Evolutionary conservation across 1,284 basidiomycete species (phyloP), one percentile per base, ranked within the genome.

Genomic region (Mycena citricolor): DNA sequence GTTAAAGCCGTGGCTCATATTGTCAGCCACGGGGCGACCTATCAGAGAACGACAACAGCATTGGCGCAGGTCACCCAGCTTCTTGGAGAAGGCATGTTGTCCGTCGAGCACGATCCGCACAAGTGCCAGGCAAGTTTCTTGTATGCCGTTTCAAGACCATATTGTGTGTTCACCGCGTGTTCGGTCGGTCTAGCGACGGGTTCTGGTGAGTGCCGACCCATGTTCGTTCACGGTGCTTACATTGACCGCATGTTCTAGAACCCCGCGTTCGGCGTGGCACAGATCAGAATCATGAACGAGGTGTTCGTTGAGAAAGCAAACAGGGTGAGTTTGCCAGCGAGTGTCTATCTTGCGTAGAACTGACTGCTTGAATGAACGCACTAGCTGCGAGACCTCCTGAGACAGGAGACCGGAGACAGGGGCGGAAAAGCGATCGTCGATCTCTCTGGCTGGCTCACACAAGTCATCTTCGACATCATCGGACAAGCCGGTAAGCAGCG

Each of bases 381-480:
- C n/a, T n/a, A n/a, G n/a, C n/a, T n/a, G n/a, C n/a, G n/a, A n/a
- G n/a, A n/a, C n/a, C n/a, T n/a, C n/a, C n/a, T n/a, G n/a, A n/a
- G n/a, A n/a, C n/a, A n/a, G n/a, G n/a, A n/a, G n/a, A n/a, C n/a
- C n/a, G n/a, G n/a, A n/a, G n/a, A n/a, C n/a, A n/a, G n/a, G n/a
- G n/a, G n/a, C n/a, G n/a, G n/a, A n/a, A n/a, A n/a, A n/a, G 64
- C 47, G 2, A 59, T 55, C 5, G 55, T 77, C 17, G 77, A 87
- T 48, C 69, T 77, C 3, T 61, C 81, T 5, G 61, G 69, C 1
- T 81, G 76, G 71, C 59, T 86, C 8, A 76, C 68, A 32, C 71
- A 70, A 42, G 67, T 71, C 42, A 86, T 83, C 0, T 63, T 87
- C 24, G 84, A 87, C 54, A 69, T 85, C 19, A 86, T 89, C 42